Evolutionary conservation across 768 basidiomycete species (phyloP), one percentile per base, ranked within the genome.

Genomic region (Erythrobasidium yunnanense): DNA sequence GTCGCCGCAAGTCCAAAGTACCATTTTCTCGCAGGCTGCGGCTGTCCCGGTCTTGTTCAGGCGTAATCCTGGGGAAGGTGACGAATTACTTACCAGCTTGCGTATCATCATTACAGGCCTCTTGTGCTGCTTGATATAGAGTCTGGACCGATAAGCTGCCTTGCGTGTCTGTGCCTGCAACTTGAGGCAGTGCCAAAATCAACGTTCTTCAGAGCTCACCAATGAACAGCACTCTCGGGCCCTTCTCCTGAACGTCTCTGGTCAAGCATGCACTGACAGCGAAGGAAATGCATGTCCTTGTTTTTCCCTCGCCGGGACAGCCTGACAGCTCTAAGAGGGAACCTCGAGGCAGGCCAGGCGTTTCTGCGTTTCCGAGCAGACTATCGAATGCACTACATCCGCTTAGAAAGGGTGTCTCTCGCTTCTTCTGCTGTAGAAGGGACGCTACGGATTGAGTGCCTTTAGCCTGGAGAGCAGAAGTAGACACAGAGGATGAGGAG

Each of bases 221-320:
- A 45, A 45, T 60, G 13, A 42, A 45, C 6, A 60, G 22, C 25
- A 60, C 34, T 47, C 42, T 15, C 29, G 35, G 30, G 38, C 29
- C 29, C 13, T 35, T 29, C 13, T 47, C 57, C 15, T 20, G 23
- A 3, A 17, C 57, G 45, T 45, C 57, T 6, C 13, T 23, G n/a
- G 30, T 6, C 38, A 60, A 23, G 20, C 57, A 60, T 13, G 60
- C 47, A 29, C 52, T 29, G 4, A 51, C 8, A n/a, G 60, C 60
- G 38, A 6, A 63, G 7, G 60, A 63, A 3, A 63, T 30, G 47
- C 45, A 49, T 2, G 33, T 18, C 22, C 60, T 49, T 20, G 60
- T 63, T 30, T 63, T 63, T 6, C 60, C 60, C 32, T 63, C 60
- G 32, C 60, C 60, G 22, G 60, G 60, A 51, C 60, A 63, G 2